phyloP scores from a whole-genome alignment of 164 flowering plant species.

The Tetracentron sinense region DNA sequence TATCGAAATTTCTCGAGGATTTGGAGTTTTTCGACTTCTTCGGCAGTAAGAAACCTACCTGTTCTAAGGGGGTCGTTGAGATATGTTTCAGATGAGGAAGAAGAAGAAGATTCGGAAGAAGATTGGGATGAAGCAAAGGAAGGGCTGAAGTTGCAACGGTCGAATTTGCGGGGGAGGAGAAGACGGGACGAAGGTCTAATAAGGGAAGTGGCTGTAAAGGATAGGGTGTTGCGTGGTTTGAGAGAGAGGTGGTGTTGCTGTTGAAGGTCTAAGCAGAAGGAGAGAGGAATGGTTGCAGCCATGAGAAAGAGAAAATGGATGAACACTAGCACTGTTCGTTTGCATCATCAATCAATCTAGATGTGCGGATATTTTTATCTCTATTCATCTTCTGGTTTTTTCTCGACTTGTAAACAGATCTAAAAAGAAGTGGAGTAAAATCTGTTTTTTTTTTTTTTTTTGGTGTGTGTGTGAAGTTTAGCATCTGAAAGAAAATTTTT shows the following conservation, averaged over 20 bases:
- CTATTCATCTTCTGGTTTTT: too few species aligned
- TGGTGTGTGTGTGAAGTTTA: too few species aligned
- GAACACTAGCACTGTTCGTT: too few species aligned
- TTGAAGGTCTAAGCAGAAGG: slow-evolving; percentile 12
- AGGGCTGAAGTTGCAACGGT: slow-evolving; percentile 8
- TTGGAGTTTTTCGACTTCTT: slow-evolving; percentile 51
- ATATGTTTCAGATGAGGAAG: slow-evolving; percentile 7
- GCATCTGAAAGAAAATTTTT: too few species aligned
- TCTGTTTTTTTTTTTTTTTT: too few species aligned
- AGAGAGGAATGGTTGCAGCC: slow-evolving; percentile 17
- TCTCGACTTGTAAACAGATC: too few species aligned
- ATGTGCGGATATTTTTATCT: too few species aligned
- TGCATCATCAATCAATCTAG: too few species aligned
- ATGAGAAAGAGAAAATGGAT: too few species aligned
- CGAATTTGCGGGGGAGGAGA: slow-evolving; percentile 9
- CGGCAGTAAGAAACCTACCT: slow-evolving; percentile 40
- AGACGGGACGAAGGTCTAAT: slow-evolving; percentile 6
- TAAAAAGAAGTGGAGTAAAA: too few species aligned
- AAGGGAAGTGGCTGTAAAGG: slow-evolving; percentile 5
- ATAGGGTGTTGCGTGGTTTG: slow-evolving; percentile 1
- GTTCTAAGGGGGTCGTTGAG: slow-evolving; percentile 31
- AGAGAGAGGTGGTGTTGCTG: neutral
- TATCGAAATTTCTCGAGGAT: slow-evolving; percentile 43
- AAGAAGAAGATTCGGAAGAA: slow-evolving; percentile 1
- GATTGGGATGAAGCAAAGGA: slow-evolving; percentile 5